Evolutionary conservation across 2,329 filamentous ascomycete genomes (phyloP).

Genomic region (Colletotrichum sp.): DNA sequence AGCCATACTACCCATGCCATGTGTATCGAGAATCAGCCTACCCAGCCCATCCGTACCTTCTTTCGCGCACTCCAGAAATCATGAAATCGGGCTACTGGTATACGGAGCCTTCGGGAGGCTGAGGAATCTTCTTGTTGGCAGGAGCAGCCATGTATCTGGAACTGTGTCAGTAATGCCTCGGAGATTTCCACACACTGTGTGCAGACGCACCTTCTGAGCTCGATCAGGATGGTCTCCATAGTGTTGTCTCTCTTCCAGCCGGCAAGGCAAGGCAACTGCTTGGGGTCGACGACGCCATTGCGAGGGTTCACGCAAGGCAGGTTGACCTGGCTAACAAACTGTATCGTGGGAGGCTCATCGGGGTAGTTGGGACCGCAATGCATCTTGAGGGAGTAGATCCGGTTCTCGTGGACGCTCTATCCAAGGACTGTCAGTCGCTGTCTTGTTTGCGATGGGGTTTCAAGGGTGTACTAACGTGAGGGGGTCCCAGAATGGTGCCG

Average conservation of each 20-base stretch:
- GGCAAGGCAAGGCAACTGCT: slow-evolving; percentile 81
- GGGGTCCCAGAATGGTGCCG: slow-evolving; percentile 94
- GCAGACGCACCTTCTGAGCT: slow-evolving; percentile 72
- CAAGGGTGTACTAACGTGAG: slow-evolving; percentile 71
- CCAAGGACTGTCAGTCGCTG: neutral
- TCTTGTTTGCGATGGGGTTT: neutral
- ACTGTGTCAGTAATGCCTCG: slow-evolving; percentile 11
- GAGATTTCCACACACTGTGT: neutral
- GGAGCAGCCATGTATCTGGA: slow-evolving; percentile 89
- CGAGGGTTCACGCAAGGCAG: slow-evolving; percentile 88
- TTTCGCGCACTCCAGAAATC: slow-evolving; percentile 4
- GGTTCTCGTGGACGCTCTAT: slow-evolving; percentile 95
- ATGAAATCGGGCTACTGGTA: slow-evolving; percentile 28
- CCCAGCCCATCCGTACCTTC: neutral
- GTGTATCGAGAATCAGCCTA: neutral
- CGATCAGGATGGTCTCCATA: slow-evolving; percentile 92
- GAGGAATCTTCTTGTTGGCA: slow-evolving; percentile 91
- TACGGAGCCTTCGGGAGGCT: slow-evolving; percentile 83
- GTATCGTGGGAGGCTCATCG: slow-evolving; percentile 84
- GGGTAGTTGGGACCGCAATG: slow-evolving; percentile 92
- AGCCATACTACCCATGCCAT: slow-evolving; percentile 14
- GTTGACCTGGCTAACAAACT: slow-evolving; percentile 94
- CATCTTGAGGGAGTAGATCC: slow-evolving; percentile 98
- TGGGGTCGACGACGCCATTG: slow-evolving; percentile 84
- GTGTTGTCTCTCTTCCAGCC: slow-evolving; percentile 94